Evolutionary conservation across 257 asterid genomes (phyloP), one percentile per base, ranked within the genome.

Genomic region (Striga asiatica): DNA sequence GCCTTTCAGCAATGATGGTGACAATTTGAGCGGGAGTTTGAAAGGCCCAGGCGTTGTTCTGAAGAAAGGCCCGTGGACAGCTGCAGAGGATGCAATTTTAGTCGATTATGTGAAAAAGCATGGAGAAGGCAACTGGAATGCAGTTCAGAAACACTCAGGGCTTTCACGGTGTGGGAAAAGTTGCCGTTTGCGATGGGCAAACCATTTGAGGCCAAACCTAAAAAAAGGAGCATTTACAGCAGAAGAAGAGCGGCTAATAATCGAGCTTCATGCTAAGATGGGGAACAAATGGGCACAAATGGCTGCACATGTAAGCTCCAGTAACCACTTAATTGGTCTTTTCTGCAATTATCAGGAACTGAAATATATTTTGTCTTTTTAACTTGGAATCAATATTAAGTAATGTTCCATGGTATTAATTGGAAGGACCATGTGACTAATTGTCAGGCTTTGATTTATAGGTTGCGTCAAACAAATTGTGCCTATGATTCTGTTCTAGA

Each of bases 61-160:
- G 63, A 81, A 81, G 76, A 81, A 76, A 71, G 91, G 91, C 52
- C 91, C 91, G 4, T 81, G 91, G 91, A 78, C 91, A 13, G 38
- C 80, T 14, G 78, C 83, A 0, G 91, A 81, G 74, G 91, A 81
- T 62, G 70, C 79, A 25, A 69, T 78, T 64, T 60, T 81, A 55
- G 68, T 78, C 48, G 83, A 78, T 35, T 81, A 81, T 42, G 91
- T 81, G 72, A 81, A 71, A 49, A 81, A 63, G 58, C 78, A 81
- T 28, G 86, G 86, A 20, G 91, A 81, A 69, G 86, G 91, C 23
- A 81, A 81, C 63, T 81, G 91, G 91, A 81, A 81, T 65, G 77
- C 86, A 39, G 83, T 81, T 70, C 86, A 78, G 67, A 81, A 73
- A 47, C 77, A 81, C 68, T 66, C 83, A 0, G 91, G 91, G 51